phyloP scores from a whole-genome alignment of 1,139 yeast genomes.

The Saccharomyces hybrid region DNA sequence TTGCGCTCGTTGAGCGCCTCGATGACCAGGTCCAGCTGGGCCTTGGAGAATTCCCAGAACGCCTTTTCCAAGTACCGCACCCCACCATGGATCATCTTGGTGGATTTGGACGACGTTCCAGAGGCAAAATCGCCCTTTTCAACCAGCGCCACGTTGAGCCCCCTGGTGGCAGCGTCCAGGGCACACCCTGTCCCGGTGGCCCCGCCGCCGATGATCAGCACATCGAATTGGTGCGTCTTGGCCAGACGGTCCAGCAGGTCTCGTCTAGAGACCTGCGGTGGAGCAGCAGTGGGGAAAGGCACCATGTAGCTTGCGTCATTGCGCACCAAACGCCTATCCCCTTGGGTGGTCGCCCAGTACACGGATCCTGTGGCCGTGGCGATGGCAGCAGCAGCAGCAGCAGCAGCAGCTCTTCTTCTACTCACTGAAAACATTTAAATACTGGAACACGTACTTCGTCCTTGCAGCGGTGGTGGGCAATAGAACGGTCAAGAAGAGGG shows the following conservation, averaged over 20 bases:
- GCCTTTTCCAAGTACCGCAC: conserved; percentile 95
- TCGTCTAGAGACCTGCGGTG: conserved; percentile 31
- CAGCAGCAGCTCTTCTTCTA: conserved; percentile 11
- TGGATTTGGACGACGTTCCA: conserved; percentile 91
- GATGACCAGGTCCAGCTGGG: conserved; percentile 84
- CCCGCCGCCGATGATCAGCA: conserved; percentile 88
- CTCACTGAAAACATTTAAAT: not conserved
- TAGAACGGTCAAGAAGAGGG: too few relatives aligned
- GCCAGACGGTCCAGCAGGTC: conserved; percentile 36
- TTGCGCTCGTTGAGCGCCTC: conserved; percentile 93
- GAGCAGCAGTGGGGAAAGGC: conserved; percentile 13
- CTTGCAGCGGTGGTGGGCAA: not conserved
- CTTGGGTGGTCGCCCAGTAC: not conserved
- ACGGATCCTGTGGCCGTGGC: not conserved
- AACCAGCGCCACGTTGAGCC: conserved; percentile 77
- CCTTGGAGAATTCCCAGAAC: conserved; percentile 79
- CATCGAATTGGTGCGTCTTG: conserved; percentile 56
- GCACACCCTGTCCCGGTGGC: conserved; percentile 96
- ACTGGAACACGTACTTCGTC: too few relatives aligned
- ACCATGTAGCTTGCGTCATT: conserved; percentile 2
- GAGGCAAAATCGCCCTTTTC: conserved; percentile 87
- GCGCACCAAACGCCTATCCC: not conserved
- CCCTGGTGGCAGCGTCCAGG: conserved; percentile 84
- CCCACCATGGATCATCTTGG: conserved; percentile 97
- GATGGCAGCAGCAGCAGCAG: conserved; percentile 8